Evolutionary conservation across 2,329 filamentous ascomycete species (phyloP).

Genomic region (Periglandula ipomoeae): DNA sequence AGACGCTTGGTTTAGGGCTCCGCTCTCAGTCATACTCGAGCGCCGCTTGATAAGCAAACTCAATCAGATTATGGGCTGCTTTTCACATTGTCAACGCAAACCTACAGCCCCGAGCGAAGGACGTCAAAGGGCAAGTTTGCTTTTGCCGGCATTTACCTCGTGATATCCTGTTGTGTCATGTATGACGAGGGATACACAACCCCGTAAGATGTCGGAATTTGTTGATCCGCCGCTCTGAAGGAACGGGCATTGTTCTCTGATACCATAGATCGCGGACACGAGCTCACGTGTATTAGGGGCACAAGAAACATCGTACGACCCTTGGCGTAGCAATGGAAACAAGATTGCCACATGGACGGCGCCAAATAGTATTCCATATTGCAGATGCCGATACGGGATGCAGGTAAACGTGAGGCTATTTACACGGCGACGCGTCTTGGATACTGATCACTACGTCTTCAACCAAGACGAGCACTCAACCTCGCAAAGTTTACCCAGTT

Average conservation of each 20-base stretch:
- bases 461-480: no score
- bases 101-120: no score
- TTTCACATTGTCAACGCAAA: background rate
- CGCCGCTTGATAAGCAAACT: background rate
- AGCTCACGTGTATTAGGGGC: slow-evolving; percentile 3
- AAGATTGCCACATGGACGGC: background rate
- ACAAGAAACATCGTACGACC: background rate
- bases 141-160: background rate
- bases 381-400: background rate
- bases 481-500: no score
- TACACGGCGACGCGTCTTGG: background rate
- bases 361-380: background rate
- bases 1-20: background rate
- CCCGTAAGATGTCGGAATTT: background rate
- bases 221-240: background rate
- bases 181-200: background rate
- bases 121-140: background rate
- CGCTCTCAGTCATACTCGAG: background rate
- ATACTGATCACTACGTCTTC: no score
- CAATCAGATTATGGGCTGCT: background rate
- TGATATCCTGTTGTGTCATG: background rate
- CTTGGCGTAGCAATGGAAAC: background rate
- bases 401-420: background rate
- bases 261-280: slow-evolving; percentile 1
- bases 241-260: background rate